Conservation (phyloP, 2,329 filamentous ascomycete genomes). For the Didymella pomorum region DNA sequence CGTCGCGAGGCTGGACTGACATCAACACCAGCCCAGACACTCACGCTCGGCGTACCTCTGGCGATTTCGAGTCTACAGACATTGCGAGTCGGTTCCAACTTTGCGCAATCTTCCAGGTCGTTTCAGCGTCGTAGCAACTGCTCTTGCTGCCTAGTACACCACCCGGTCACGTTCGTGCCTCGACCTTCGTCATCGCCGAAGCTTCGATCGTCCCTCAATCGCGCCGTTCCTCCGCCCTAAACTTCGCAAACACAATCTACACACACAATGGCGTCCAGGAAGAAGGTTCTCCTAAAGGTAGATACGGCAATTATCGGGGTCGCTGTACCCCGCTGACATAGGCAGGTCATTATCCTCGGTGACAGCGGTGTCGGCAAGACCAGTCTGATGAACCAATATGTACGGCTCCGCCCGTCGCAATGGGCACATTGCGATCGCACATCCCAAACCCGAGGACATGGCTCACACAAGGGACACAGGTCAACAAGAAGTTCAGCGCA, state of each 20-base stretch:
- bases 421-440: background rate
- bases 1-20: constrained; percentile 18
- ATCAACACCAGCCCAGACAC: constrained; percentile 16
- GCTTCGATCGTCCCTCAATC: constrained; percentile 6
- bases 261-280: constrained; percentile 55
- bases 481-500: constrained; percentile 99
- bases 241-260: constrained; percentile 7
- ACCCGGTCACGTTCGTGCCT: constrained; percentile 8
- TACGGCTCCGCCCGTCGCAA: constrained; percentile 59
- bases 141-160: constrained; percentile 1
- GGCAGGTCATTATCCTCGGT: constrained; percentile 95
- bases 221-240: constrained; percentile 17
- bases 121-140: background rate
- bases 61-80: constrained; percentile 1
- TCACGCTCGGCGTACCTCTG: constrained; percentile 12
- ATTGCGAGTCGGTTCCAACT: background rate
- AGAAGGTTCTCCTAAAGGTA: constrained; percentile 93
- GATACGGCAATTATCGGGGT: constrained; percentile 19
- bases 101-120: constrained; percentile 4
- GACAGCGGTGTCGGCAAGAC: constrained; percentile 99
- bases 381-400: constrained; percentile 99
- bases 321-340: constrained; percentile 23
- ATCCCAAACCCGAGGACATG: background rate
- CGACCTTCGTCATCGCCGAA: constrained; percentile 16
- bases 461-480: constrained; percentile 62